A percentile compares a stretch with the other conserved stretches of the same genome.
phyloP scores from a whole-genome alignment of 2,329 filamentous ascomycete species.

The Fusarium musae region DNA sequence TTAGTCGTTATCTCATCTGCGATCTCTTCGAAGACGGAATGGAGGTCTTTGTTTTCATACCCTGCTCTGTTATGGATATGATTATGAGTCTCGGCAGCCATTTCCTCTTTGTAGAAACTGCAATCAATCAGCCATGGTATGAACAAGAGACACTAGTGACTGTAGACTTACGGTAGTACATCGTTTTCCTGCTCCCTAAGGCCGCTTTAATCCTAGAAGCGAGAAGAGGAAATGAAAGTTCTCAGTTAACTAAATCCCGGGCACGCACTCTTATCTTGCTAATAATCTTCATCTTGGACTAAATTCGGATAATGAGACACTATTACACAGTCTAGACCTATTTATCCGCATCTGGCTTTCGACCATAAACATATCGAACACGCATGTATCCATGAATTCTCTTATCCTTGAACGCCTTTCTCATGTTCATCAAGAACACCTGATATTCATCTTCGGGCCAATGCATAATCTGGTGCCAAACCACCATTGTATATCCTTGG shows the following conservation, averaged over 20 bases:
- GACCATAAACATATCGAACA: slow-evolving; percentile 13
- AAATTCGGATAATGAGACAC: fast-evolving
- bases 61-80: too few relatives aligned
- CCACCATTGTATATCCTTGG: slow-evolving; percentile 14
- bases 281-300: not conserved
- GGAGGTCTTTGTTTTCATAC: too few relatives aligned
- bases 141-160: too few relatives aligned
- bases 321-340: fast-evolving
- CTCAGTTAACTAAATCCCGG: not conserved
- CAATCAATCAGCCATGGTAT: too few relatives aligned
- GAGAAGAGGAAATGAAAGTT: not conserved
- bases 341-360: not conserved
- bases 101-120: too few relatives aligned
- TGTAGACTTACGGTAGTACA: too few relatives aligned
- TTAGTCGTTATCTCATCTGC: too few relatives aligned
- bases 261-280: not conserved
- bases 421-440: slow-evolving; percentile 7
- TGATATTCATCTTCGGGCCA: slow-evolving; percentile 18
- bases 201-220: not conserved
- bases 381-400: slow-evolving; percentile 13
- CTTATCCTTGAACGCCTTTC: slow-evolving; percentile 7
- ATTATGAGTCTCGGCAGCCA: too few relatives aligned
- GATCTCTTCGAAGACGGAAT: too few relatives aligned
- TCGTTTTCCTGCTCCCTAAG: too few relatives aligned
- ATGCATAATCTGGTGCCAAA: slow-evolving; percentile 8